Evolutionary conservation across 2,329 filamentous ascomycete species (phyloP).

Genomic region (Pezicula carpinea): DNA sequence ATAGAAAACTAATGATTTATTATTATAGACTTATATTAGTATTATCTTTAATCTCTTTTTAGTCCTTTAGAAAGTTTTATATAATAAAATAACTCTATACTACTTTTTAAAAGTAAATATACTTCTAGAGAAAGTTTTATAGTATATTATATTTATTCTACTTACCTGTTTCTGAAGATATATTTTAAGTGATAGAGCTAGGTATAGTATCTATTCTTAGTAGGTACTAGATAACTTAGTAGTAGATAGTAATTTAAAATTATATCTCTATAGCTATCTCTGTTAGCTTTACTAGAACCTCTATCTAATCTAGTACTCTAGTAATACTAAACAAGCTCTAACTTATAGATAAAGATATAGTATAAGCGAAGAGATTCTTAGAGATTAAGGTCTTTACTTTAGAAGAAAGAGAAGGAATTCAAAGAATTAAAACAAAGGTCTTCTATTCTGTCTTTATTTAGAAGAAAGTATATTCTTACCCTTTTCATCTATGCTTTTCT

Average conservation of each 20-base stretch:
- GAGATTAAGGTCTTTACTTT: slow-evolving; percentile 41
- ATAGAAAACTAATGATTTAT: too few relatives aligned
- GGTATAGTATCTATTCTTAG: too few relatives aligned
- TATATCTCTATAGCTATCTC: slow-evolving; percentile 50
- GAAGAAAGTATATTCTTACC: slow-evolving; percentile 47
- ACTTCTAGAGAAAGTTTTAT: too few relatives aligned
- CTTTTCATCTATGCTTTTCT: slow-evolving; percentile 49
- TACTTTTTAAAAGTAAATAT: too few relatives aligned
- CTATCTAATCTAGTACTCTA: slow-evolving; percentile 47
- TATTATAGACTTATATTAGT: too few relatives aligned
- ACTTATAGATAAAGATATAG: slow-evolving; percentile 41
- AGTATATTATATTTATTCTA: too few relatives aligned
- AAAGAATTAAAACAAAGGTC: slow-evolving; percentile 34
- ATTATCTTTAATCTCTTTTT: too few relatives aligned
- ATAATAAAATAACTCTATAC: too few relatives aligned
- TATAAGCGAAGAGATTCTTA: slow-evolving; percentile 40
- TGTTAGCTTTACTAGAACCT: slow-evolving; percentile 43
- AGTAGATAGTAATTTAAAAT: slow-evolving; percentile 56
- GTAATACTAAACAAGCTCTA: slow-evolving; percentile 45
- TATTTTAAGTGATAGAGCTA: too few relatives aligned
- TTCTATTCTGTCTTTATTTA: slow-evolving; percentile 36
- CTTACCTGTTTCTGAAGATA: too few relatives aligned
- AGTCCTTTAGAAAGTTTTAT: too few relatives aligned
- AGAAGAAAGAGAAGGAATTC: slow-evolving; percentile 37
- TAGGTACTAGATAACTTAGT: too few relatives aligned